Conservation (phyloP, 2,329 filamentous ascomycete species). For the Fusarium succisae region DNA sequence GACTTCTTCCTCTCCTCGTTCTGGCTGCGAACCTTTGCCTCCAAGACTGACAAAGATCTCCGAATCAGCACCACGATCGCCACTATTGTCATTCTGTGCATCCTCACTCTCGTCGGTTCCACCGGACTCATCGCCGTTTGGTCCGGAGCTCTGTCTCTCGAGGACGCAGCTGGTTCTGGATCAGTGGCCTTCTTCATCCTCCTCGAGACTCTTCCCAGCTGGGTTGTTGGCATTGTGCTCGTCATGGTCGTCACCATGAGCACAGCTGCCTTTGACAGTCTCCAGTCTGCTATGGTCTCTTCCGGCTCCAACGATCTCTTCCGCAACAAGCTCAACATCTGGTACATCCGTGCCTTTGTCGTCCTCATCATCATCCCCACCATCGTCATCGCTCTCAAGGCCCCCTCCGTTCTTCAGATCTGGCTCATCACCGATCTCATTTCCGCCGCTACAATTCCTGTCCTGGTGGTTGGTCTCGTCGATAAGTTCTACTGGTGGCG, state of each 20-base stretch:
- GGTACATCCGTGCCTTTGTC: conserved; percentile 75
- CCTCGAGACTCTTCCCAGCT: conserved; percentile 75
- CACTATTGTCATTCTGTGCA: conserved; percentile 69
- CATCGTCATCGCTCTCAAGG: conserved; percentile 77
- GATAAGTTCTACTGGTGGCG: conserved; percentile 79
- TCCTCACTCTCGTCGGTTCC: conserved; percentile 77
- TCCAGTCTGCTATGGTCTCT: conserved; percentile 87
- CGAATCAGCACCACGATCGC: conserved; percentile 79
- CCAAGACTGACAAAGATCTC: conserved; percentile 80
- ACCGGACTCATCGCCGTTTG: conserved; percentile 81
- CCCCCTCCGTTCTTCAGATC: conserved; percentile 80
- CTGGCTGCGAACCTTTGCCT: conserved; percentile 86
- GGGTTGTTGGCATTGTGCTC: conserved; percentile 84
- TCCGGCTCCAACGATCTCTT: conserved; percentile 86
- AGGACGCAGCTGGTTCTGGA: conserved; percentile 65
- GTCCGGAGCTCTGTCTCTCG: conserved; percentile 73
- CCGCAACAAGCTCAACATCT: conserved; percentile 81
- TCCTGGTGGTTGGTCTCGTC: conserved; percentile 76
- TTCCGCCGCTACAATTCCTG: conserved; percentile 78
- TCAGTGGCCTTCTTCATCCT: conserved; percentile 81
- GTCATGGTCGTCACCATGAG: conserved; percentile 83
- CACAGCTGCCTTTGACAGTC: conserved; percentile 80
- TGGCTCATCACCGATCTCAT: conserved; percentile 85
- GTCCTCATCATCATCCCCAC: conserved; percentile 78
- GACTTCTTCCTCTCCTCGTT: conserved; percentile 88